Conservation (phyloP, 2,329 filamentous ascomycete species). For the Paecilomyces fulvus region DNA sequence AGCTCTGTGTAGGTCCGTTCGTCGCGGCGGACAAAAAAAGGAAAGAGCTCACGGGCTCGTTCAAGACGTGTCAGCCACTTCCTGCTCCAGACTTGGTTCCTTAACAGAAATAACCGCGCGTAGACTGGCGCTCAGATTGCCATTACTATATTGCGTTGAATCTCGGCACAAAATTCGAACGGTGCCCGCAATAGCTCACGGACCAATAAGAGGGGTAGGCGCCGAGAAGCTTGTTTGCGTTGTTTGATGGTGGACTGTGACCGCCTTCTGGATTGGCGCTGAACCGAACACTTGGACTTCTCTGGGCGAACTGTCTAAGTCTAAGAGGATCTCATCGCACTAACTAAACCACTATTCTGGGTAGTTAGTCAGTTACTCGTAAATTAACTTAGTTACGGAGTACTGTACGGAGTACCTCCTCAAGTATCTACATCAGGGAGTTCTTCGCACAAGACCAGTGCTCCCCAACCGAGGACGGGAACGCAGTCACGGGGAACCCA, state of each 20-base stretch:
- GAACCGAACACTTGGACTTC: not conserved
- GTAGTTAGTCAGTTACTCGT: not conserved
- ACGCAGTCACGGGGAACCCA: not conserved
- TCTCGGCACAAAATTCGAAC: not conserved
- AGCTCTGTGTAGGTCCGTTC: not conserved
- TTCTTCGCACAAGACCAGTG: no score
- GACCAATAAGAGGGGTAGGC: not conserved
- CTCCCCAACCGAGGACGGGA: not conserved
- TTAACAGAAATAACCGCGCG: not conserved
- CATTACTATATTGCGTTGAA: not conserved
- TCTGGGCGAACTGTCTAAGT: not conserved
- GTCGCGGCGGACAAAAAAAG: not conserved
- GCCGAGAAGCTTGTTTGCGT: not conserved
- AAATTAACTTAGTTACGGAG: not conserved
- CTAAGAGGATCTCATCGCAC: not conserved
- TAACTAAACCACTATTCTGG: not conserved
- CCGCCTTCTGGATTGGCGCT: not conserved
- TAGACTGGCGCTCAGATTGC: not conserved
- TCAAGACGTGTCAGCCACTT: not conserved
- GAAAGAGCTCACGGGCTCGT: not conserved
- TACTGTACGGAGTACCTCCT: not conserved
- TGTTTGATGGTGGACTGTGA: not conserved
- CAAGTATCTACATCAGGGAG: not conserved
- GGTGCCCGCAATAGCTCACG: not conserved
- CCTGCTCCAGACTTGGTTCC: not conserved